Conservation (phyloP, 177 flowering plant species). For the Vitis hybrid region DNA sequence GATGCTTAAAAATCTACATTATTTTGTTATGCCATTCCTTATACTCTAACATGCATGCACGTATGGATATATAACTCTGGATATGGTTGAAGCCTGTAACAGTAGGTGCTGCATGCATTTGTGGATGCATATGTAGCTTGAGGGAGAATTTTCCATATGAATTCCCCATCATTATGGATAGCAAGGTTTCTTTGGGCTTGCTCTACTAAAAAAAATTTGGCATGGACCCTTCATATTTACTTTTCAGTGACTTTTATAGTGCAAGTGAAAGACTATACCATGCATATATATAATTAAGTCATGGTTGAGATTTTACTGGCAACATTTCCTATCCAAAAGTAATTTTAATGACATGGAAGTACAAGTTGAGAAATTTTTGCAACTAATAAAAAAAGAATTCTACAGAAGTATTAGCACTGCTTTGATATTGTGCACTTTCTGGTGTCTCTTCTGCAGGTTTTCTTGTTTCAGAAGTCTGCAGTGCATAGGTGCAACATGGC, state of each 20-base stretch:
- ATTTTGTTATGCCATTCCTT: neutral
- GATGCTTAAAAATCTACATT: neutral
- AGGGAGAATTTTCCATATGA: neutral
- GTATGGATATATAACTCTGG: neutral
- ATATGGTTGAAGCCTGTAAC: neutral
- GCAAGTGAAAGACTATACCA: neutral
- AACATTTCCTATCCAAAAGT: neutral
- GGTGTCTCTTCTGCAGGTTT: slow-evolving; percentile 16
- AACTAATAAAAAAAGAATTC: no score
- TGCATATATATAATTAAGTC: neutral
- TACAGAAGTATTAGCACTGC: neutral
- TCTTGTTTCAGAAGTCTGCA: slow-evolving; percentile 32
- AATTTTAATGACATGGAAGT: no score
- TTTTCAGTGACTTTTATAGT: neutral
- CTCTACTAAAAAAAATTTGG: neutral
- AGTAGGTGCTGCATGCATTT: neutral
- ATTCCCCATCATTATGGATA: neutral
- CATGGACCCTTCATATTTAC: neutral
- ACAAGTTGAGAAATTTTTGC: no score
- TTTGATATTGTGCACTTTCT: neutral
- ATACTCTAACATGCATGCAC: neutral
- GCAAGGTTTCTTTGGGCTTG: neutral
- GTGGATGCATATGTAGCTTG: neutral
- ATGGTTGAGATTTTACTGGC: neutral
- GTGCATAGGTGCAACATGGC: slow-evolving; percentile 26